Evolutionary conservation across 257 asterid species (phyloP).

Genomic region (Schizonepeta tenuifolia): DNA sequence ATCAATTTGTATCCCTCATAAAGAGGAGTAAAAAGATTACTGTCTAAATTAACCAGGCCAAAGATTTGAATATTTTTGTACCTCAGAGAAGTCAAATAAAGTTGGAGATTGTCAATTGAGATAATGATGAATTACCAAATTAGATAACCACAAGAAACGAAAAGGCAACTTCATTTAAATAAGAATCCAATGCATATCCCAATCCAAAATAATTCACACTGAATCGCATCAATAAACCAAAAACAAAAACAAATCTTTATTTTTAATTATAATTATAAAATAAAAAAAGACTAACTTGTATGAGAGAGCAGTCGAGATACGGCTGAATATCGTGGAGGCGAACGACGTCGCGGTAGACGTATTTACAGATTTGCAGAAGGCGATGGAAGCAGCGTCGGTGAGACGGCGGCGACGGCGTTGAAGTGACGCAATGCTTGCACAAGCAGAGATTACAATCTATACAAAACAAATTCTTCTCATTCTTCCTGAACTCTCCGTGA

Average conservation of each 20-base stretch:
- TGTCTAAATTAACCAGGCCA: background rate
- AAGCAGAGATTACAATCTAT: slow-evolving; percentile 61
- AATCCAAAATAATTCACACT: slow-evolving; percentile 18
- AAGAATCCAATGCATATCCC: slow-evolving; percentile 32
- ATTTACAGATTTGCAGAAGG: slow-evolving; percentile 74
- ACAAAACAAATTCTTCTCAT: slow-evolving; percentile 72
- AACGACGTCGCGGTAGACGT: slow-evolving; percentile 76
- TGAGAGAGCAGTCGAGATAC: slow-evolving; percentile 64
- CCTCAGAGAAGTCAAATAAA: slow-evolving; percentile 1
- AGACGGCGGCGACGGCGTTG: slow-evolving; percentile 34
- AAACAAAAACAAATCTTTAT: no score
- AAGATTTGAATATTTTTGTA: background rate
- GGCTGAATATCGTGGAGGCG: slow-evolving; percentile 70
- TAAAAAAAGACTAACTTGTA: slow-evolving; percentile 52
- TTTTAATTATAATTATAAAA: background rate
- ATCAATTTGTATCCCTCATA: background rate
- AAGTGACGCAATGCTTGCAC: slow-evolving; percentile 61
- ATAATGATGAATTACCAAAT: slow-evolving; percentile 33
- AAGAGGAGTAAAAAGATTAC: background rate
- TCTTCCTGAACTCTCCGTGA: slow-evolving; percentile 56
- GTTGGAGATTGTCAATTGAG: slow-evolving; percentile 4
- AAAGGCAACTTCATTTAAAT: slow-evolving; percentile 9
- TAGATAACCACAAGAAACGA: slow-evolving; percentile 11
- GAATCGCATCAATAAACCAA: no score
- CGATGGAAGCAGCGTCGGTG: slow-evolving; percentile 45